These are phyloP conservation scores for Candida railenensis DNA, from an alignment of 805 yeast genomes.

Conservation along the genomic window DNA sequence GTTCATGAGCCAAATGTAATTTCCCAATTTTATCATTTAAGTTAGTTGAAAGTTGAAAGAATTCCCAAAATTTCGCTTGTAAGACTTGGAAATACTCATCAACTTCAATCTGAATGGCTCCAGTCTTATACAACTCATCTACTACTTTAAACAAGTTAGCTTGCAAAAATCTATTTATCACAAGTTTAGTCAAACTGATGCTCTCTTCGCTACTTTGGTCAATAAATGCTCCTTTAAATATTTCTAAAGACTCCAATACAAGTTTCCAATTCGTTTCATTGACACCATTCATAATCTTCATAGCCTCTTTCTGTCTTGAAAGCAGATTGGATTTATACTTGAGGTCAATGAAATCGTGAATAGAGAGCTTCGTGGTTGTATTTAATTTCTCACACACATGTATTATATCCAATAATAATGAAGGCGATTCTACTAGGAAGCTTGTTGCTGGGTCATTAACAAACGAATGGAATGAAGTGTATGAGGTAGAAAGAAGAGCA, in stretches of 20 bases:
- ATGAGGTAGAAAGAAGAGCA: background rate
- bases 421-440: background rate
- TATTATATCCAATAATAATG: constrained; percentile 9
- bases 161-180: constrained; percentile 28
- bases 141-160: constrained; percentile 27
- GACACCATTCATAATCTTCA: constrained; percentile 22
- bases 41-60: constrained; percentile 25
- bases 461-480: background rate
- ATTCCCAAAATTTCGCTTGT: constrained; percentile 32
- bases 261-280: constrained; percentile 20
- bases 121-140: constrained; percentile 10
- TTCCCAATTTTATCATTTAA: constrained; percentile 34
- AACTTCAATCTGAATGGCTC: constrained; percentile 7
- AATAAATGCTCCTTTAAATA: constrained; percentile 22
- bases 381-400: constrained; percentile 32
- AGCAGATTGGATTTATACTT: constrained; percentile 15
- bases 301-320: constrained; percentile 24
- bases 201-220: constrained; percentile 8
- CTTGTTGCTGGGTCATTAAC: background rate
- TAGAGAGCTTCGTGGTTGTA: constrained; percentile 33
- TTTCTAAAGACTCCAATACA: constrained; percentile 16
- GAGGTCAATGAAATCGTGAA: constrained; percentile 25
- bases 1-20: constrained; percentile 22
- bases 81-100: constrained; percentile 16
- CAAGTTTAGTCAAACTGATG: constrained; percentile 16